Conservation (phyloP, 371 early-diverging fungal species). For the Funneliformis caledonium region DNA sequence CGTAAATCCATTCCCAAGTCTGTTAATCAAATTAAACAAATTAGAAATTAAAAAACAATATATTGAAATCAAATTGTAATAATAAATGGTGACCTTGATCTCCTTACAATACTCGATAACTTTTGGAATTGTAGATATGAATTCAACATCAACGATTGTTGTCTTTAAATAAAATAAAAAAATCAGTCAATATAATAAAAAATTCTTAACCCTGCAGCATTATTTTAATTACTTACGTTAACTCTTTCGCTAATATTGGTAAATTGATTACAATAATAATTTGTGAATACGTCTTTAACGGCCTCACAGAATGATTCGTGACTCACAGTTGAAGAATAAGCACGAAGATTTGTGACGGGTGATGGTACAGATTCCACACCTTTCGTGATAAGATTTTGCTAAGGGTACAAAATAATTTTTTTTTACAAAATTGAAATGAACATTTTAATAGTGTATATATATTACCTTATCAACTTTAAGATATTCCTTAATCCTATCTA, state of each 20-base stretch:
- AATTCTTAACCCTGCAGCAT: constrained; percentile 27
- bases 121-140: constrained; percentile 46
- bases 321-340: constrained; percentile 80
- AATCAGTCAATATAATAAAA: neutral
- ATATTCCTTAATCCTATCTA: constrained; percentile 59
- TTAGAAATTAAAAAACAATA: neutral
- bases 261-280: constrained; percentile 49
- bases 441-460: neutral
- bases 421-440: neutral
- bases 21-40: constrained; percentile 21
- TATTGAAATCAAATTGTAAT: neutral
- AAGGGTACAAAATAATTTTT: neutral
- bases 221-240: neutral
- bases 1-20: constrained; percentile 92
- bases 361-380: constrained; percentile 92
- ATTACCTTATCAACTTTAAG: constrained; percentile 42
- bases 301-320: constrained; percentile 84
- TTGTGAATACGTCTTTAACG: constrained; percentile 70
- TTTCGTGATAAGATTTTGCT: constrained; percentile 71
- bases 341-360: constrained; percentile 79
- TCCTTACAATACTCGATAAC: constrained; percentile 54
- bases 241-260: neutral
- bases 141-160: constrained; percentile 46
- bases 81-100: constrained; percentile 44
- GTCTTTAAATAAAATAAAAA: constrained; percentile 21